Evolutionary conservation across 306 rosid species (phyloP).

Genomic region (Purshia tridentata): DNA sequence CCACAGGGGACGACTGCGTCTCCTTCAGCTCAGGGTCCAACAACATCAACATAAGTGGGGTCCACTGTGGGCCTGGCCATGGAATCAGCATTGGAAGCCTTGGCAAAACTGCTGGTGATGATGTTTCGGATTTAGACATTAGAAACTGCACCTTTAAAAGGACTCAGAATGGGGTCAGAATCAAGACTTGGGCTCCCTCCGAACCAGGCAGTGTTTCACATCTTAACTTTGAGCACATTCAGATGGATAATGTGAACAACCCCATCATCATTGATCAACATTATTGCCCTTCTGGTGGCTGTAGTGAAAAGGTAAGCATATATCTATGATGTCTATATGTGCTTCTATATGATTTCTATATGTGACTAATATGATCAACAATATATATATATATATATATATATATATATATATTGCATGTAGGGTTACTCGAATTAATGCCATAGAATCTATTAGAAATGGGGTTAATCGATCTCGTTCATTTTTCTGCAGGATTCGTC

Average conservation of each 20-base stretch:
- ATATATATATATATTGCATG: too few species aligned
- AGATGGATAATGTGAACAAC: conserved; percentile 16
- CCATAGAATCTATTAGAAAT: too few species aligned
- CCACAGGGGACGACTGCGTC: conserved; percentile 37
- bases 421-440: too few species aligned
- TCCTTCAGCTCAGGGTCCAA: conserved; percentile 23
- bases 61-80: conserved; percentile 40
- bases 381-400: too few species aligned
- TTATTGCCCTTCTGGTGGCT: conserved; percentile 27
- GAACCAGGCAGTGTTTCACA: conserved; percentile 14
- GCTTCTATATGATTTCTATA: too few species aligned
- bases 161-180: conserved; percentile 36
- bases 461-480: not conserved
- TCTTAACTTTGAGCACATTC: conserved; percentile 15
- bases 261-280: conserved; percentile 47
- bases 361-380: too few species aligned
- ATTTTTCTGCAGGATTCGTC: conserved; percentile 11
- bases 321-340: too few species aligned
- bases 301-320: conserved; percentile 12
- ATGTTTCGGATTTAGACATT: not conserved
- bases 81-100: conserved; percentile 48
- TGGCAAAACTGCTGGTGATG: not conserved
- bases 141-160: conserved; percentile 24
- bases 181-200: conserved; percentile 35
- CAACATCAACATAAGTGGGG: not conserved